A percentile compares a stretch with the other conserved stretches of the same genome.
Evolutionary conservation across 2,329 filamentous ascomycete genomes (phyloP).

Genomic region (Chaetomiaceae sp.): DNA sequence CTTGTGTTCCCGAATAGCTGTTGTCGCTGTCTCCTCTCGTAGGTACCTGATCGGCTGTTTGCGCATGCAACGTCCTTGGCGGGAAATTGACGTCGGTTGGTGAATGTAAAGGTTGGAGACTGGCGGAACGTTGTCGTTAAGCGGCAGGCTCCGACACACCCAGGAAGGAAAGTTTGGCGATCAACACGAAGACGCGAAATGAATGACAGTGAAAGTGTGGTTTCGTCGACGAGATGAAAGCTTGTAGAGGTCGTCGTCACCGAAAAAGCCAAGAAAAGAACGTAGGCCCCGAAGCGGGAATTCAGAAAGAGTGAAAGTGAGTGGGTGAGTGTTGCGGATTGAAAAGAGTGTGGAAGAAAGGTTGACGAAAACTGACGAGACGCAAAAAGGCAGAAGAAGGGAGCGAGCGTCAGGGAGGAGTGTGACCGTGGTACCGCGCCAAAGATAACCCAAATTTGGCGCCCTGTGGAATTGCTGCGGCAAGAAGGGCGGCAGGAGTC

Average conservation of each 20-base stretch:
- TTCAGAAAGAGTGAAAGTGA: slow-evolving; percentile 13
- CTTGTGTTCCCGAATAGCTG: slow-evolving; percentile 1
- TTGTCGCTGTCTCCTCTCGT: not conserved
- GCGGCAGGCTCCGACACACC: slow-evolving; percentile 5
- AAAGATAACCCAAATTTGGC: slow-evolving; percentile 23
- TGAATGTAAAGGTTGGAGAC: not conserved
- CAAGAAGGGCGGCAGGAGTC: not conserved
- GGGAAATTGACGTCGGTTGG: not conserved
- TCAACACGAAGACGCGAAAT: slow-evolving; percentile 17
- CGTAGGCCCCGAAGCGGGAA: slow-evolving; percentile 12
- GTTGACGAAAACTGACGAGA: slow-evolving; percentile 7
- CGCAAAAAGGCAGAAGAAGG: slow-evolving; percentile 7
- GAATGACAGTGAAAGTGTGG: slow-evolving; percentile 2
- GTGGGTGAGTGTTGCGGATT: slow-evolving; percentile 13
- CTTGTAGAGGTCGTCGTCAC: not conserved
- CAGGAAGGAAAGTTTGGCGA: slow-evolving; percentile 18
- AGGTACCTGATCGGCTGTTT: not conserved
- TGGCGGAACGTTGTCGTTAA: not conserved
- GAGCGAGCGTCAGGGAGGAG: slow-evolving; percentile 14
- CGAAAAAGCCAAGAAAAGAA: slow-evolving; percentile 17
- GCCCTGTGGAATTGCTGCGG: not conserved
- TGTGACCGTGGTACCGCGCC: slow-evolving; percentile 11
- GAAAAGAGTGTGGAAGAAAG: slow-evolving; percentile 10
- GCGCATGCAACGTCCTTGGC: not conserved
- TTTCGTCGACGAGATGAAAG: not conserved